Base-by-base conservation (phyloP, 2,329 filamentous ascomycete species). In the Fusarium goolgardi region DNA sequence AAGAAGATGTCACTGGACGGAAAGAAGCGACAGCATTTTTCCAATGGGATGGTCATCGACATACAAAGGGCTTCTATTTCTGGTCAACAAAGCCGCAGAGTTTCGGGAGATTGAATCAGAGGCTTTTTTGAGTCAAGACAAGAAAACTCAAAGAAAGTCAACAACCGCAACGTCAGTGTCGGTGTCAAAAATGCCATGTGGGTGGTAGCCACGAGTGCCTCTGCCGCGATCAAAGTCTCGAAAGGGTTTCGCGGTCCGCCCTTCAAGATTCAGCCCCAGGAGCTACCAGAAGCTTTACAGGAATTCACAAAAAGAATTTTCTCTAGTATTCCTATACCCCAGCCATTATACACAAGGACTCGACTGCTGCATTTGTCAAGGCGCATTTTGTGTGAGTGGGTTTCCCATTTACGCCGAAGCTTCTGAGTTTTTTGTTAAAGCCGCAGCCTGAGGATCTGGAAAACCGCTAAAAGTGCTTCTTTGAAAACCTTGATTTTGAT, bases 381-480 rank as follows among this genome's bases (percentile, higher is more conserved):
- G 53, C 45, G 53, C 61, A 55, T 43, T 13, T 10, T 47, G 57
- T 71, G 67, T 69, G 70, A 64, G 69, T 72, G 70, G 67, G 31
- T 39, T 67, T 23, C 0, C 34, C 43, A 45, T 45, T 44, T 53
- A 29, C 40, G 32, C 21, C 16, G 21, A 23, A 45, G 43, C 23
- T 58, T 35, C 31, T 49, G 45, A 52, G 12, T 23, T 35, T 34
- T 40, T 15, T 25, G 35, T 49, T 45, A 61, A 56, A 50, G 45
- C 40, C 37, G 50, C 44, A 44, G 45, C 7, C 40, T 54, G 54
- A 55, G 45, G 45, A 46, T 41, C 37, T 60, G 44, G 49, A 61
- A 49, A 51, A 27, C 41, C 43, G 34, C 66, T 67, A 67, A 70
- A 64, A 58, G 58, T 51, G 56, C 61, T 64, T 64, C 53, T 52